A percentile compares a stretch with the other conserved stretches of the same genome.
phyloP scores from a whole-genome alignment of 1,284 basidiomycete genomes.

The Pulveroboletus sp. region DNA sequence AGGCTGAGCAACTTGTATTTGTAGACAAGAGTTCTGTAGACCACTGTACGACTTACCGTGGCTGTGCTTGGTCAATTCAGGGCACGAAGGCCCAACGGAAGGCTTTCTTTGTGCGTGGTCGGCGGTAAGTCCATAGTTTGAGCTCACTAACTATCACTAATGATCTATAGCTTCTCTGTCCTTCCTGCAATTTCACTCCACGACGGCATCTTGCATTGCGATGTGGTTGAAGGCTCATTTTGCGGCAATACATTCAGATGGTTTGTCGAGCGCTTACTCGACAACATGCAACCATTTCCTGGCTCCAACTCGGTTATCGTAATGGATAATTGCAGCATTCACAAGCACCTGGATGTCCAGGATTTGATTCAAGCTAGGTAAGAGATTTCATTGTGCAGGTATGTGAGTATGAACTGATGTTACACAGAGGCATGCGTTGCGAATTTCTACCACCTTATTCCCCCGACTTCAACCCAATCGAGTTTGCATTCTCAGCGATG shows the following conservation, averaged over 20 bases:
- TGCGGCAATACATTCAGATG: neutral
- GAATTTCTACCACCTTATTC: too few species aligned
- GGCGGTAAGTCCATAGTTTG: neutral
- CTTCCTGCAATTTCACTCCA: constrained; percentile 1
- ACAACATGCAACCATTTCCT: too few species aligned
- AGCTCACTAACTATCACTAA: neutral
- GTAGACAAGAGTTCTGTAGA: neutral
- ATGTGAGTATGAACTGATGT: too few species aligned
- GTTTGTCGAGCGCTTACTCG: too few species aligned
- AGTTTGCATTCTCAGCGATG: too few species aligned
- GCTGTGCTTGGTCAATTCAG: neutral
- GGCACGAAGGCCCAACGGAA: neutral
- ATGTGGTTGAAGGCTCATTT: constrained; percentile 3
- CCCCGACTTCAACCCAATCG: too few species aligned
- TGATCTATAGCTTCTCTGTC: neutral
- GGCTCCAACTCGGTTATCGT: too few species aligned
- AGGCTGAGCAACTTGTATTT: neutral
- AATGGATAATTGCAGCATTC: too few species aligned
- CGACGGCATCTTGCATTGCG: constrained; percentile 7
- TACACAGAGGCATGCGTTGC: too few species aligned
- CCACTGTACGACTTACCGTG: neutral
- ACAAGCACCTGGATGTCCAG: too few species aligned
- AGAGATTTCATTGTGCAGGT: too few species aligned
- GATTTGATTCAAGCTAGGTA: too few species aligned
- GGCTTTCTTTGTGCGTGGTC: neutral